Conservation (phyloP, 1,139 yeast genomes). For the Hyphopichia khmerensis region DNA sequence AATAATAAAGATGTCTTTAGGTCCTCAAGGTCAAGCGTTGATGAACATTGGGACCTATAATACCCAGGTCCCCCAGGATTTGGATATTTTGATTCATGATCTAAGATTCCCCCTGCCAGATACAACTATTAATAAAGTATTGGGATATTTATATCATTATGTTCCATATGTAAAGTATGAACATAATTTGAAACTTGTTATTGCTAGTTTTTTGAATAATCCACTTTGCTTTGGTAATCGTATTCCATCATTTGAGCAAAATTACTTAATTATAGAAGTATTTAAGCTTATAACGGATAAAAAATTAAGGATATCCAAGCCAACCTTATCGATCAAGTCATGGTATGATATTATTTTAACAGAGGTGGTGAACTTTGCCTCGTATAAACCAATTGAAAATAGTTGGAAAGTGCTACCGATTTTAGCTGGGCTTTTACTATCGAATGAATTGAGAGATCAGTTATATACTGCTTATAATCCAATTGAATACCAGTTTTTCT, state of each 20-base stretch:
- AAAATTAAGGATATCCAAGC: slow-evolving; percentile 59
- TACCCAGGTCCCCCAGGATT: slow-evolving; percentile 35
- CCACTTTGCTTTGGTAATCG: slow-evolving; percentile 45
- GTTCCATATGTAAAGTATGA: slow-evolving; percentile 62
- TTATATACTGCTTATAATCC: slow-evolving; percentile 26
- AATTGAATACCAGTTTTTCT: slow-evolving; percentile 33
- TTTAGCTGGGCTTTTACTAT: slow-evolving; percentile 51
- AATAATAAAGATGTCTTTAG: neutral
- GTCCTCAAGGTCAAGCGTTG: slow-evolving; percentile 23
- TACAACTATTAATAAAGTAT: slow-evolving; percentile 32
- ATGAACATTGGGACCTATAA: slow-evolving; percentile 4
- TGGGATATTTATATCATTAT: slow-evolving; percentile 59
- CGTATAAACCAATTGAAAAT: slow-evolving; percentile 27
- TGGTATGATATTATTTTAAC: slow-evolving; percentile 48
- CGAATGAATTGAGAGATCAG: slow-evolving; percentile 38
- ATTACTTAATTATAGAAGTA: slow-evolving; percentile 46
- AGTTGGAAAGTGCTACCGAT: slow-evolving; percentile 61
- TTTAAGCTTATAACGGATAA: slow-evolving; percentile 49
- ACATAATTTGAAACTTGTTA: slow-evolving; percentile 51
- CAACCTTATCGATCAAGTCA: slow-evolving; percentile 52
- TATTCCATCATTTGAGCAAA: slow-evolving; percentile 34
- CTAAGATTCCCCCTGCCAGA: slow-evolving; percentile 37
- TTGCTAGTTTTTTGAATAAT: slow-evolving; percentile 50
- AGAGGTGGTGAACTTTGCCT: slow-evolving; percentile 35
- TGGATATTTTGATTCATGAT: slow-evolving; percentile 49